Evolutionary conservation across 306 rosid genomes (phyloP).

Genomic region (Cicer arietinum): DNA sequence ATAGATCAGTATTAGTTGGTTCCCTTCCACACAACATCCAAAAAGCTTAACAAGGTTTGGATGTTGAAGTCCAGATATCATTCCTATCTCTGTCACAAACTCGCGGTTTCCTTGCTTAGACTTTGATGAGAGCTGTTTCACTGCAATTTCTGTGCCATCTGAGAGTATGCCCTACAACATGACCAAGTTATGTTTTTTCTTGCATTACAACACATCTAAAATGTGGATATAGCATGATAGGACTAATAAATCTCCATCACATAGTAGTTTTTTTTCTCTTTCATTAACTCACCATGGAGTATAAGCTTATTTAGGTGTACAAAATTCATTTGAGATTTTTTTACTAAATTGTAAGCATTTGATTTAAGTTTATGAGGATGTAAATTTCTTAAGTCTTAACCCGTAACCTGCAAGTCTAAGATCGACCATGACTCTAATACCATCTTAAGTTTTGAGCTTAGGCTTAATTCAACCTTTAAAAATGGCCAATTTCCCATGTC

Average conservation of each 20-base stretch:
- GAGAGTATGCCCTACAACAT: conserved; percentile 75
- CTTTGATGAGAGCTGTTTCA: conserved; percentile 90
- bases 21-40: conserved; percentile 94
- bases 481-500: neutral
- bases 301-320: too few relatives aligned
- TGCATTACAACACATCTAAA: conserved; percentile 10
- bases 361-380: too few relatives aligned
- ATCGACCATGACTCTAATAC: too few relatives aligned
- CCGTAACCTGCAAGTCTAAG: too few relatives aligned
- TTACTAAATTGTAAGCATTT: too few relatives aligned
- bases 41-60: conserved; percentile 93
- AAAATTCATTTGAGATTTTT: too few relatives aligned
- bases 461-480: neutral
- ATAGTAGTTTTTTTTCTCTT: neutral
- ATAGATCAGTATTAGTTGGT: conserved; percentile 79
- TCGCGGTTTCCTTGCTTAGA: conserved; percentile 98
- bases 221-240: neutral
- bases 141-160: conserved; percentile 88
- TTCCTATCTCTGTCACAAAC: conserved; percentile 92
- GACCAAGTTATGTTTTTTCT: conserved; percentile 37
- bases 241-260: neutral
- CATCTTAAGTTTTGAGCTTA: neutral
- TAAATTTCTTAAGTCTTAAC: too few relatives aligned
- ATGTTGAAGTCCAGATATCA: conserved; percentile 91
- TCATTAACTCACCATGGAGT: neutral